Evolutionary conservation across 75 land plant genomes (phyloP), one percentile per base, ranked within the genome.

Genomic region (Cunninghamia lanceolata): DNA sequence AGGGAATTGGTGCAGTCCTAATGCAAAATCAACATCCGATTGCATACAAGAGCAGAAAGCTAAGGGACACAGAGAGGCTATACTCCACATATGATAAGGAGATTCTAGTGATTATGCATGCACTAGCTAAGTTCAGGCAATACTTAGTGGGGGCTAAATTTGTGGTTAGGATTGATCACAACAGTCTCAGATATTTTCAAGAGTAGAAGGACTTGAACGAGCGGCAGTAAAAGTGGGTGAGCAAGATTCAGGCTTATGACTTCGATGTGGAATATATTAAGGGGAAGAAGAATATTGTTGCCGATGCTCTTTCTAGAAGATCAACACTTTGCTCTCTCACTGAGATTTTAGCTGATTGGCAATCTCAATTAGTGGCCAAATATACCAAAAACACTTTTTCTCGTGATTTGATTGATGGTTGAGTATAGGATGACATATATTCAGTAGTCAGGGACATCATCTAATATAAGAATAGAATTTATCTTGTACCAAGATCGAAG

Each of bases 201-300:
- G 52, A 15, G 25, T 50, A 42, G 16, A 35, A 19, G 47, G 13
- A 36, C 50, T 11, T 83, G 47, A 42, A 43, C 45, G 50, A 35
- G 45, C 2, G 84, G 47, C 47, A 36, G 50, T 10, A 30, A 32
- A 83, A 50, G 84, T 83, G 84, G 84, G 50, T 83, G 19, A 50
- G 34, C 50, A 83, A 32, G 19, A 17, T 83, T 9, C 7, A 35
- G 43, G 43, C 35, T 32, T 83, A 83, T 50, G 84, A 39, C 19
- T 83, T 42, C 50, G 35, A 40, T 19, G 35, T 83, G 1, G 83
- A 82, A 43, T 83, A 83, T 46, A 34, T 83, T 11, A 40, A 83
- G 47, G 84, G 84, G 21, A 83, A 83, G 25, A 30, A 83, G 11
- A 83, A 83, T 46, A 34, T 83, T 43, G 84, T 42, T 30, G 84